phyloP scores from a whole-genome alignment of 129 eudicot genomes.

The Arctium lappa region DNA sequence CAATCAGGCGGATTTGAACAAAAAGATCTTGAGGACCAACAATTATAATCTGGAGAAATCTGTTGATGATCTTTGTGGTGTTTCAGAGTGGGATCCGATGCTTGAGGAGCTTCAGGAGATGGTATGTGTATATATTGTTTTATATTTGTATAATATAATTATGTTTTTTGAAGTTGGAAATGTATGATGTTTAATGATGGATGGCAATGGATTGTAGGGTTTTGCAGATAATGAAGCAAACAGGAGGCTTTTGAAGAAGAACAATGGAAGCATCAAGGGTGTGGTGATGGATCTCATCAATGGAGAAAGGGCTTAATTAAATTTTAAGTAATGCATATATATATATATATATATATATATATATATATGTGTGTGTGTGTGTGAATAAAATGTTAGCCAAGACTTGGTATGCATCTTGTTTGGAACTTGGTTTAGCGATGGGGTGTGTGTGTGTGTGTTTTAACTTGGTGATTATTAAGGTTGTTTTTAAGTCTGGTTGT shows the following conservation, averaged over 20 bases:
- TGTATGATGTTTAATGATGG: neutral
- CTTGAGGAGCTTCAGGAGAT: constrained; percentile 85
- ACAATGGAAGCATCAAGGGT: constrained; percentile 82
- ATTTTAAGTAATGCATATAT: neutral
- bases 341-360: neutral
- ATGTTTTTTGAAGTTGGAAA: neutral
- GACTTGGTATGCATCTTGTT: constrained; percentile 14
- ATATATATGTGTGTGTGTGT: too few relatives aligned
- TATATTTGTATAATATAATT: too few relatives aligned
- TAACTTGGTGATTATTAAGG: constrained; percentile 1
- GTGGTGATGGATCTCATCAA: constrained; percentile 83
- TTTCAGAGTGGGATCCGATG: constrained; percentile 84
- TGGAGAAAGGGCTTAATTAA: constrained; percentile 36
- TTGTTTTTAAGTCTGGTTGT: neutral
- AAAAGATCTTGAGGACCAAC: constrained; percentile 52
- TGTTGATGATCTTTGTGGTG: constrained; percentile 73
- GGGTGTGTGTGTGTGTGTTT: constrained; percentile 5
- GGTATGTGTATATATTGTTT: constrained; percentile 37
- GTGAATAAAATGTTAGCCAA: constrained; percentile 19
- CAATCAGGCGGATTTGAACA: constrained; percentile 58
- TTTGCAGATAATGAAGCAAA: constrained; percentile 61
- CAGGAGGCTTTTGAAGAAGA: constrained; percentile 76
- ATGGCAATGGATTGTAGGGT: constrained; percentile 49
- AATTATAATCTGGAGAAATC: constrained; percentile 64
- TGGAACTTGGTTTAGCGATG: neutral